Percentiles rank a stretch among this genome's conserved stretches.
These are phyloP conservation scores for Collybia sordida DNA, from an alignment of 768 basidiomycete species.

Conservation along the genomic window DNA sequence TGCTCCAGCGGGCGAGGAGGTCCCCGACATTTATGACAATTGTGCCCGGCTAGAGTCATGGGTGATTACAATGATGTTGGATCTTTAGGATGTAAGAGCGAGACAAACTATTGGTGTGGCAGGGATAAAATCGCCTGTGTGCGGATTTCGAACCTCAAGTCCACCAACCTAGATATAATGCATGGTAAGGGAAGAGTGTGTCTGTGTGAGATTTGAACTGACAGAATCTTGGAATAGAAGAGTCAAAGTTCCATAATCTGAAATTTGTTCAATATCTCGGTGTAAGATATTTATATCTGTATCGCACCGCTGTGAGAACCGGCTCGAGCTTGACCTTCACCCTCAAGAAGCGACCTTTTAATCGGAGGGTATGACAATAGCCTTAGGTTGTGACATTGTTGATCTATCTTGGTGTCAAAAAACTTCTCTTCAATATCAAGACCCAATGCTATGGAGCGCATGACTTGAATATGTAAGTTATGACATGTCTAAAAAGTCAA, in stretches of 20 bases:
- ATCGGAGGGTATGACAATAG: conserved; percentile 83
- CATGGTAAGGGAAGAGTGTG: not conserved
- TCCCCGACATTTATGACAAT: conserved; percentile 86
- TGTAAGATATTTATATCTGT: not conserved
- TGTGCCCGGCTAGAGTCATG: conserved; percentile 58
- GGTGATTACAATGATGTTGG: conserved; percentile 1
- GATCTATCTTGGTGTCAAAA: conserved; percentile 74
- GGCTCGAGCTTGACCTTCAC: conserved; percentile 75
- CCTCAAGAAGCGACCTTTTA: conserved; percentile 50
- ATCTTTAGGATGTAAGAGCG: not conserved
- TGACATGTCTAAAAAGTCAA: conserved; percentile 59
- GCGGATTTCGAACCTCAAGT: conserved; percentile 79
- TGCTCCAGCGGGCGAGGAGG: conserved; percentile 80
- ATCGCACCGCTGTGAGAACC: conserved; percentile 73
- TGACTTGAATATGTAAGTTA: conserved; percentile 69
- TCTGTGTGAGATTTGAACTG: conserved; percentile 12
- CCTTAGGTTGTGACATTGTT: conserved; percentile 80
- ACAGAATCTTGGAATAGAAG: conserved; percentile 79
- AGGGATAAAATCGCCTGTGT: conserved; percentile 68
- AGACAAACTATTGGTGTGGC: conserved; percentile 72
- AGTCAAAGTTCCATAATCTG: conserved; percentile 82
- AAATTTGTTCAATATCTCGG: not conserved
- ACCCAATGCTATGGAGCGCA: conserved; percentile 86
- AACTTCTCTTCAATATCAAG: conserved; percentile 69
- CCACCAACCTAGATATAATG: conserved; percentile 59